Conservation (phyloP, 345 rosid genomes). For the Pelargonium nanum region DNA sequence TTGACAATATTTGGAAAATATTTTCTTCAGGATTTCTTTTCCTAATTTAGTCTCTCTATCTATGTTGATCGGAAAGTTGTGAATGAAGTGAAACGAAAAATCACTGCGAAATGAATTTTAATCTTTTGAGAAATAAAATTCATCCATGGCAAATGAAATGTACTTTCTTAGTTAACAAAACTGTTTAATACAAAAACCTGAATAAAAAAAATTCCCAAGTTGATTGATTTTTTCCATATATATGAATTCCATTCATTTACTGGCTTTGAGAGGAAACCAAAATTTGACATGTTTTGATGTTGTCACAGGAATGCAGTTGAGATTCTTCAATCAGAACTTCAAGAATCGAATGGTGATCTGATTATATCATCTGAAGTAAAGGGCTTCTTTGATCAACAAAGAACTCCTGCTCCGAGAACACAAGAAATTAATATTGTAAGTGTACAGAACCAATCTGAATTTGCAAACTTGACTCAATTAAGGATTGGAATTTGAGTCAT, state of each 20-base stretch:
- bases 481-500: neutral
- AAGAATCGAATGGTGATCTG: slow-evolving; percentile 24
- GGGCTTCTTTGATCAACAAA: slow-evolving; percentile 14
- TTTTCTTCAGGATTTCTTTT: too few species aligned
- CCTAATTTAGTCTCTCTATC: too few species aligned
- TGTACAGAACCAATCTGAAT: neutral
- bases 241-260: neutral
- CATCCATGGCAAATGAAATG: neutral
- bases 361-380: slow-evolving; percentile 14
- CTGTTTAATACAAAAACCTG: neutral
- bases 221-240: neutral
- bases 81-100: too few species aligned
- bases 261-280: neutral
- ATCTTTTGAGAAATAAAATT: neutral
- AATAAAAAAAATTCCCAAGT: too few species aligned
- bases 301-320: slow-evolving; percentile 66
- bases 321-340: slow-evolving; percentile 59
- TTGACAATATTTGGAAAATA: too few species aligned
- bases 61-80: too few species aligned
- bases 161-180: neutral
- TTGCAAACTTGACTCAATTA: neutral
- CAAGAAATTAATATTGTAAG: slow-evolving; percentile 34
- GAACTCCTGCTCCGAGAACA: slow-evolving; percentile 13
- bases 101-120: neutral
- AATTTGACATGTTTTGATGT: slow-evolving; percentile 1